A percentile compares a stretch with the other conserved stretches of the same genome.
Evolutionary conservation across 2,329 filamentous ascomycete species (phyloP).

Genomic region (Sphaerulina musiva): DNA sequence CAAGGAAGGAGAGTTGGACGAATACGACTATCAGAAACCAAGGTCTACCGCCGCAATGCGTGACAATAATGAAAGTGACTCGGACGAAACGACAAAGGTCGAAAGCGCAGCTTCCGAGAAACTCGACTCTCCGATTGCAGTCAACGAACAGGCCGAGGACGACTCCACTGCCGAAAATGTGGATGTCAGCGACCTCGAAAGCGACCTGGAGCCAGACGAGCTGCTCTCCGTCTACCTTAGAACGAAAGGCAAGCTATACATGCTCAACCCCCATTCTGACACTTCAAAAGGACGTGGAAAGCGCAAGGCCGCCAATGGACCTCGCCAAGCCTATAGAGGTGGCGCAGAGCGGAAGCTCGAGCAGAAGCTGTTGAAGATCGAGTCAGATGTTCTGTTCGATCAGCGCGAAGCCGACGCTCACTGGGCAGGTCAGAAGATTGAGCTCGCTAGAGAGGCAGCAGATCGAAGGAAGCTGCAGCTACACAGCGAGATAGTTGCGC

Average conservation of each 20-base stretch:
- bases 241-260: conserved; percentile 54
- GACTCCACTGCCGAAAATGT: conserved; percentile 25
- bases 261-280: conserved; percentile 37
- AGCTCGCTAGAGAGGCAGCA: conserved; percentile 38
- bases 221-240: conserved; percentile 67
- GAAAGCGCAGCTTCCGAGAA: not conserved
- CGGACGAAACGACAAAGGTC: conserved; percentile 8
- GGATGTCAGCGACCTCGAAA: conserved; percentile 45
- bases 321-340: conserved; percentile 38
- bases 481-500: conserved; percentile 13
- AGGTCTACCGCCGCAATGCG: conserved; percentile 10
- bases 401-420: conserved; percentile 40
- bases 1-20: conserved; percentile 32
- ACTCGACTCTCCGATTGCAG: not conserved
- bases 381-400: conserved; percentile 54
- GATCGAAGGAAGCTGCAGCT: conserved; percentile 30
- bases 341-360: conserved; percentile 59
- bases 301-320: conserved; percentile 23
- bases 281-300: conserved; percentile 56
- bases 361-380: conserved; percentile 68
- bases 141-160: not conserved
- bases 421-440: conserved; percentile 42
- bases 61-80: conserved; percentile 6
- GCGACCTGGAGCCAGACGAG: conserved; percentile 46
- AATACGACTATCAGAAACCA: conserved; percentile 32